Conservation (phyloP, 2,329 filamentous ascomycete genomes). For the Xylaria sp. region DNA sequence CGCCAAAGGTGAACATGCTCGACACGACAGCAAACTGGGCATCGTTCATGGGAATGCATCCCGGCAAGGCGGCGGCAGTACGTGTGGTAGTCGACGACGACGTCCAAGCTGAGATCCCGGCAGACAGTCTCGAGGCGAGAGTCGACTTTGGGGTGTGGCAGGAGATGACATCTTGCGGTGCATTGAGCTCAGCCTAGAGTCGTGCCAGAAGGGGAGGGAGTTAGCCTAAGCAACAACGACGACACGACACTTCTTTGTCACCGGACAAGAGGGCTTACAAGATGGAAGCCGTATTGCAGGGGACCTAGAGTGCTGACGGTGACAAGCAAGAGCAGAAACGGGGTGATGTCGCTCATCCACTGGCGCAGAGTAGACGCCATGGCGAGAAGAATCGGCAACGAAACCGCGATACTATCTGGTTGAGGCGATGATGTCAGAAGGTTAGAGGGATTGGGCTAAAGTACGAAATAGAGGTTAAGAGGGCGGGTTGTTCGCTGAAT, state of each 20-base stretch:
- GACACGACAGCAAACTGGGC: constrained; percentile 79
- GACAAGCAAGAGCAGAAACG: constrained; percentile 73
- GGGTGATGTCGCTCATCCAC: constrained; percentile 52
- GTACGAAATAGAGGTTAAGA: neutral
- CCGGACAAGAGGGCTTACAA: constrained; percentile 49
- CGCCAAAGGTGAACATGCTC: constrained; percentile 86
- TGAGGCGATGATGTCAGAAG: neutral
- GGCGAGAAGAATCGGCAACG: neutral
- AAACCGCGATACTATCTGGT: neutral
- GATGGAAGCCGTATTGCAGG: constrained; percentile 88
- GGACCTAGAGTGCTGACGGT: constrained; percentile 76
- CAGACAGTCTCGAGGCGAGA: constrained; percentile 35
- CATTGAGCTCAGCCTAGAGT: constrained; percentile 81
- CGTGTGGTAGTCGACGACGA: constrained; percentile 29
- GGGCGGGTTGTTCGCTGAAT: neutral
- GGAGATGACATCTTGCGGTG: constrained; percentile 87
- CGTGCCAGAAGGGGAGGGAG: constrained; percentile 1
- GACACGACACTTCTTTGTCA: neutral
- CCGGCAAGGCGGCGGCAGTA: constrained; percentile 42
- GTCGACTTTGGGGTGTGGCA: constrained; percentile 58
- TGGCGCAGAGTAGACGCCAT: constrained; percentile 29
- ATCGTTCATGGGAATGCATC: constrained; percentile 85
- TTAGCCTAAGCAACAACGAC: constrained; percentile 4
- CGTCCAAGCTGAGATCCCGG: constrained; percentile 26
- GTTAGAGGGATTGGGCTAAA: neutral